Conservation (phyloP, 495 filamentous ascomycete species). For the Penicillium coprophilum region DNA sequence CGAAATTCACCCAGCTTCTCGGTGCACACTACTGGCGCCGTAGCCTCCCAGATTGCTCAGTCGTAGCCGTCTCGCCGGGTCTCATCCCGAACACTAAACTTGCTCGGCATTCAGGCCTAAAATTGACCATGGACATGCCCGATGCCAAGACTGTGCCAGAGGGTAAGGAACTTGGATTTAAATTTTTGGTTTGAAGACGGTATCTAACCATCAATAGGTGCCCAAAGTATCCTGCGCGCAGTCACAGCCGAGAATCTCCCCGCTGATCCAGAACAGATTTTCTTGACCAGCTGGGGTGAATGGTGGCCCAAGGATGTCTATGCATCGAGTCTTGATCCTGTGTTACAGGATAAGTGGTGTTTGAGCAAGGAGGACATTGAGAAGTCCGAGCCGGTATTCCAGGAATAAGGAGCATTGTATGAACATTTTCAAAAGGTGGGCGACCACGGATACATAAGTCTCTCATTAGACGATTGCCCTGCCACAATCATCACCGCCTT, state of each 20-base stretch:
- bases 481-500: no score
- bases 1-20: conserved; percentile 30
- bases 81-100: conserved; percentile 32
- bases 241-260: conserved; percentile 23
- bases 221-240: conserved; percentile 28
- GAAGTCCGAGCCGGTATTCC: conserved; percentile 15
- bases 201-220: conserved; percentile 19
- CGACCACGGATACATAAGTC: no score
- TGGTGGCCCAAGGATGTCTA: conserved; percentile 36
- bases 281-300: conserved; percentile 36
- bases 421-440: no score
- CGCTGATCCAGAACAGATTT: conserved; percentile 30
- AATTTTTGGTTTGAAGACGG: neutral
- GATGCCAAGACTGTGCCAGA: conserved; percentile 35
- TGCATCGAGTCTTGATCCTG: conserved; percentile 22
- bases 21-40: conserved; percentile 34
- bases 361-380: conserved; percentile 30
- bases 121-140: conserved; percentile 30
- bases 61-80: conserved; percentile 33
- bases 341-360: conserved; percentile 32
- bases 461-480: no score
- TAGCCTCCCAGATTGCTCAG: conserved; percentile 21
- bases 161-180: conserved; percentile 18
- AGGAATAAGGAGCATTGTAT: neutral
- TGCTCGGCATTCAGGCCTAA: conserved; percentile 18